A percentile compares a stretch with the other conserved stretches of the same genome.
Evolutionary conservation across 169 alveolate genomes (phyloP).

Genomic region (Plasmodium malariae): DNA sequence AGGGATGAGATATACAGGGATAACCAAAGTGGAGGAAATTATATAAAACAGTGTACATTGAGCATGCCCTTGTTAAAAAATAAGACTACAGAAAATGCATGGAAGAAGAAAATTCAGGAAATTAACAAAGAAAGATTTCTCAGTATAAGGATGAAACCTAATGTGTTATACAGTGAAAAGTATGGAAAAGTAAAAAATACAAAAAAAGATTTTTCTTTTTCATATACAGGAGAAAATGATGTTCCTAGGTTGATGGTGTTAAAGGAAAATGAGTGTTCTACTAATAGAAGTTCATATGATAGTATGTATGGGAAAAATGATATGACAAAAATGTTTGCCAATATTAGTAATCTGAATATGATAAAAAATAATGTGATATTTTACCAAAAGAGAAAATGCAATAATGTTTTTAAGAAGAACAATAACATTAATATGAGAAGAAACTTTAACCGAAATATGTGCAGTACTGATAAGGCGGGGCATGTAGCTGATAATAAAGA

Average conservation of each 20-base stretch:
- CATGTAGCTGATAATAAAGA: background rate
- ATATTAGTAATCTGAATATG: background rate
- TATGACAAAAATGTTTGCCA: background rate
- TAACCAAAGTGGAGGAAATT: too few relatives aligned
- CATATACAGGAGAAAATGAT: background rate
- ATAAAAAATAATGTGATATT: background rate
- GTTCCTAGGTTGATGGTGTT: too few relatives aligned
- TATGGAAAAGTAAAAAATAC: background rate
- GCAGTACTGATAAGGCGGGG: background rate
- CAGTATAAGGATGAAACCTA: background rate
- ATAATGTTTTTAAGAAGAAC: background rate
- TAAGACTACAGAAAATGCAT: background rate
- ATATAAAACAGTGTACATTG: too few relatives aligned
- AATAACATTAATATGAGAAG: background rate
- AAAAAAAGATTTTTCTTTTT: too few relatives aligned
- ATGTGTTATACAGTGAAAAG: background rate
- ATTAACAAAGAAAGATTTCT: background rate
- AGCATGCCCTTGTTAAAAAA: background rate
- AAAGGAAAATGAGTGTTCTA: background rate
- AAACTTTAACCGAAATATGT: background rate
- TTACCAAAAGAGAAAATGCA: conserved; percentile 15
- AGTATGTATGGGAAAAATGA: background rate
- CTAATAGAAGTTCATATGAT: background rate
- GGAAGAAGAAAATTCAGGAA: background rate
- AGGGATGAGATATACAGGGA: too few relatives aligned